Conservation (phyloP, 257 asterid species). For the Solanum pennellii region DNA sequence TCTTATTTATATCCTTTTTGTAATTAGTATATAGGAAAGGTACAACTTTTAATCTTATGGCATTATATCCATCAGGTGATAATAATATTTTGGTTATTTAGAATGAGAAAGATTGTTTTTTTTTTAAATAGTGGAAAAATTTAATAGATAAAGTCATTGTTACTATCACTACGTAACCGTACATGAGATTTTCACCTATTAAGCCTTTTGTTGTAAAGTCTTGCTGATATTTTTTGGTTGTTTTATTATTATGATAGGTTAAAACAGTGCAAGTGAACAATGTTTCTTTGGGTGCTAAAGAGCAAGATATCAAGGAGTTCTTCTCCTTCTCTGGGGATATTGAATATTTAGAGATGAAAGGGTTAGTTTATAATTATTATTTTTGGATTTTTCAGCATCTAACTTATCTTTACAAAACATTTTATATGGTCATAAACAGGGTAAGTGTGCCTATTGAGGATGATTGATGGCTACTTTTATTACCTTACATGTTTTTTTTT, state of each 20-base stretch:
- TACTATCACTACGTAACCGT: not conserved
- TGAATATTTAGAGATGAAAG: slow-evolving; percentile 41
- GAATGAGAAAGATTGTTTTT: not conserved
- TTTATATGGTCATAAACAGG: not conserved
- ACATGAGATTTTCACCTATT: not conserved
- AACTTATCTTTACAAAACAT: not conserved
- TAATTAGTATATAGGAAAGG: not conserved
- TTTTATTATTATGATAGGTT: slow-evolving; percentile 13
- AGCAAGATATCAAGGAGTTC: slow-evolving; percentile 56
- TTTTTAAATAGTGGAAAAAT: not conserved
- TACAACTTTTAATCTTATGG: not conserved
- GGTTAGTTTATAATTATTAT: slow-evolving; percentile 11
- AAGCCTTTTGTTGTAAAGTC: not conserved
- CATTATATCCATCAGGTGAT: not conserved
- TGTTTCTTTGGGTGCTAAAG: slow-evolving; percentile 52
- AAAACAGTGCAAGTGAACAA: slow-evolving; percentile 58
- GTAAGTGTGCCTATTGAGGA: not conserved
- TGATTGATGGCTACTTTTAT: not conserved
- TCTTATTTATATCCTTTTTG: not conserved
- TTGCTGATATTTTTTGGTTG: not conserved
- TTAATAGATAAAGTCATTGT: not conserved
- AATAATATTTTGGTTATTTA: not conserved
- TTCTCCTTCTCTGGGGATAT: slow-evolving; percentile 66
- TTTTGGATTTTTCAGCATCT: not conserved
- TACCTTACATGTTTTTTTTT: not conserved